These are phyloP conservation scores for Tolypocladium capitatum DNA, from an alignment of 2,329 filamentous ascomycete species.

Conservation along the genomic window DNA sequence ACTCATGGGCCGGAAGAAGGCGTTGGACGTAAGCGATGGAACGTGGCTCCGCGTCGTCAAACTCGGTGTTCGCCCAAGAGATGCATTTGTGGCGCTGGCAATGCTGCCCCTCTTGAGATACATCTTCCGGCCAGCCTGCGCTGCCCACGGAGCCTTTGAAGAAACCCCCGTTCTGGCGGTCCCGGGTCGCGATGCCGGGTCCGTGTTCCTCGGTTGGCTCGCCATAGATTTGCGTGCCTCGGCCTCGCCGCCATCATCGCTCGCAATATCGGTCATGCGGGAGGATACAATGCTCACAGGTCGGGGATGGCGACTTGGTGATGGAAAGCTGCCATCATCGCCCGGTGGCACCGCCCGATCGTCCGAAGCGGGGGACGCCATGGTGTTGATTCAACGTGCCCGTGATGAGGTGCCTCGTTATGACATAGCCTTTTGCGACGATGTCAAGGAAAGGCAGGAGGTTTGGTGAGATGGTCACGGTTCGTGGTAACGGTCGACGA, in stretches of 20 bases:
- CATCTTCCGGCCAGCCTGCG: constrained; percentile 42
- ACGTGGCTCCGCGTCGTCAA: constrained; percentile 75
- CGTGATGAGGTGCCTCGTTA: constrained; percentile 5
- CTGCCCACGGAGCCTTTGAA: constrained; percentile 33
- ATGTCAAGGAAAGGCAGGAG: not conserved
- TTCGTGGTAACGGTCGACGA: not conserved
- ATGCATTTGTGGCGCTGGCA: constrained; percentile 32
- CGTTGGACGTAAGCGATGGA: constrained; percentile 74
- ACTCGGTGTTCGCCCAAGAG: constrained; percentile 39
- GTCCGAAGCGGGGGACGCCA: constrained; percentile 24
- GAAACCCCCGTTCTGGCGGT: constrained; percentile 38
- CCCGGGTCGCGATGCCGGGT: constrained; percentile 36
- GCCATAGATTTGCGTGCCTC: constrained; percentile 15
- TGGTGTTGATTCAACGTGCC: constrained; percentile 10
- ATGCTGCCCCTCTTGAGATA: constrained; percentile 29
- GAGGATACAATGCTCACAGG: constrained; percentile 57
- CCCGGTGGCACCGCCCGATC: constrained; percentile 22
- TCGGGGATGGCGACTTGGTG: constrained; percentile 29
- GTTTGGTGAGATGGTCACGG: not conserved
- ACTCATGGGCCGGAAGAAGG: constrained; percentile 94
- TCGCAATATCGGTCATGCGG: constrained; percentile 53
- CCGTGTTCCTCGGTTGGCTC: constrained; percentile 24
- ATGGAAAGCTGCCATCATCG: constrained; percentile 25
- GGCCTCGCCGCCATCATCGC: constrained; percentile 38
- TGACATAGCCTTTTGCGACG: constrained; percentile 4